Evolutionary conservation across 768 basidiomycete species (phyloP).

Genomic region (Leccinellum luteum): DNA sequence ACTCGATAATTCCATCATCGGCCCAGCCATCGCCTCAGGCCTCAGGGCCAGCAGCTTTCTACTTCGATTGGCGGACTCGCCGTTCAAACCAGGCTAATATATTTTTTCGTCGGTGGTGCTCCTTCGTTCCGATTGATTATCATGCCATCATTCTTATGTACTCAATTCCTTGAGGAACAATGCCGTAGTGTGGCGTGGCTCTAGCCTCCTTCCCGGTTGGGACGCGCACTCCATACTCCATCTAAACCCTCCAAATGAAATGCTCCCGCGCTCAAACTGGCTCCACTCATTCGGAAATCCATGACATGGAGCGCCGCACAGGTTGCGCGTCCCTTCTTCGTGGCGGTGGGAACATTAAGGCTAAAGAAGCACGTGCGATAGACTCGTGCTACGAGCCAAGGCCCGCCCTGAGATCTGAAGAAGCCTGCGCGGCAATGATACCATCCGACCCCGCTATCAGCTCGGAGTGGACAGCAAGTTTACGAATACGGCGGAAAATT

Average conservation of each 20-base stretch:
- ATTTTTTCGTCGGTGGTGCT: not conserved
- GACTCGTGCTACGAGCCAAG: too few species aligned
- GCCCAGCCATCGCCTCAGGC: not conserved
- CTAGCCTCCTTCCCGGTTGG: not conserved
- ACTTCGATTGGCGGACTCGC: not conserved
- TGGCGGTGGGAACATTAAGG: not conserved
- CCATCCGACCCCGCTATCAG: not conserved
- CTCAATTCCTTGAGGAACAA: not conserved
- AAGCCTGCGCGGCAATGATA: not conserved
- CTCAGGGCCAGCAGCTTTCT: not conserved
- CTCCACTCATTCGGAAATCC: not conserved
- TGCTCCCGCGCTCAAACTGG: not conserved
- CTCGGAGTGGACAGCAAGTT: not conserved
- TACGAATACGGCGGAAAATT: not conserved
- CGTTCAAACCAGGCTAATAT: not conserved
- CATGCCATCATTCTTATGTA: not conserved
- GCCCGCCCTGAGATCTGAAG: not conserved
- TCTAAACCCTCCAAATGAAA: not conserved
- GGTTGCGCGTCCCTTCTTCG: too few species aligned
- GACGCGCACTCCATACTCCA: not conserved
- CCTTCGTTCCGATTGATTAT: not conserved
- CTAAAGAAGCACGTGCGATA: not conserved
- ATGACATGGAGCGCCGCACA: constrained; percentile 2
- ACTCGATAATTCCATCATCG: not conserved
- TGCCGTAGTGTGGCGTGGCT: not conserved